phyloP scores from a whole-genome alignment of 768 basidiomycete species.

The Lactifluus rugatus region DNA sequence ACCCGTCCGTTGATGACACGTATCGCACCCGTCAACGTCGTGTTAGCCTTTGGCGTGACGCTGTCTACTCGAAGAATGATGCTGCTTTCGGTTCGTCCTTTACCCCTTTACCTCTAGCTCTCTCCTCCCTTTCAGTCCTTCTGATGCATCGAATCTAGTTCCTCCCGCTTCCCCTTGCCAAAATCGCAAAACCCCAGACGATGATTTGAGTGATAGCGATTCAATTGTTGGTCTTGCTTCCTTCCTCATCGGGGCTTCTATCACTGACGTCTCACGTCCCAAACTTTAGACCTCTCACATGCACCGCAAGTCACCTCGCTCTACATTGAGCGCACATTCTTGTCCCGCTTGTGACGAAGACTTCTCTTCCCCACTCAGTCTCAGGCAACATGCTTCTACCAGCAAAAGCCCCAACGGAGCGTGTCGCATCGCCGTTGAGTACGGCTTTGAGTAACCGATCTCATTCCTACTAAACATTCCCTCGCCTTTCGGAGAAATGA shows the following conservation, averaged over 20 bases:
- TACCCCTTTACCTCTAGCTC: background rate
- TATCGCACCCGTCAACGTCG: constrained; percentile 50
- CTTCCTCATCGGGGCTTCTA: background rate
- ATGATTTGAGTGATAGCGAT: constrained; percentile 9
- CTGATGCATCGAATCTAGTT: background rate
- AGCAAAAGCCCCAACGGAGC: constrained; percentile 47
- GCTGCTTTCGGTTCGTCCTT: constrained; percentile 4
- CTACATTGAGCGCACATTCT: constrained; percentile 34
- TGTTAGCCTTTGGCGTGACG: constrained; percentile 61
- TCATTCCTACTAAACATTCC: background rate
- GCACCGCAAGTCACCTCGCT: constrained; percentile 17
- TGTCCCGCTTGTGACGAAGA: constrained; percentile 69
- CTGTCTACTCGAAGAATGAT: constrained; percentile 35
- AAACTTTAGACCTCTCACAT: constrained; percentile 6
- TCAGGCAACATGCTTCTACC: constrained; percentile 52
- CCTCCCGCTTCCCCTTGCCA: constrained; percentile 12
- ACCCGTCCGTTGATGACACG: constrained; percentile 37
- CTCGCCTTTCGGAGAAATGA: background rate
- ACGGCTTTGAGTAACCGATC: constrained; percentile 47
- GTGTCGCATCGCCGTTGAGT: constrained; percentile 64
- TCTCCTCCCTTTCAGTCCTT: background rate
- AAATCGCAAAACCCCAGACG: constrained; percentile 18
- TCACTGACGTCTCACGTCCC: constrained; percentile 3
- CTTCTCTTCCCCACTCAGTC: constrained; percentile 48
- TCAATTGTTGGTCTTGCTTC: constrained; percentile 7